A percentile compares a stretch with the other conserved stretches of the same genome.
Conservation (phyloP, 1,284 basidiomycete species). For the Rhizoctonia solani region DNA sequence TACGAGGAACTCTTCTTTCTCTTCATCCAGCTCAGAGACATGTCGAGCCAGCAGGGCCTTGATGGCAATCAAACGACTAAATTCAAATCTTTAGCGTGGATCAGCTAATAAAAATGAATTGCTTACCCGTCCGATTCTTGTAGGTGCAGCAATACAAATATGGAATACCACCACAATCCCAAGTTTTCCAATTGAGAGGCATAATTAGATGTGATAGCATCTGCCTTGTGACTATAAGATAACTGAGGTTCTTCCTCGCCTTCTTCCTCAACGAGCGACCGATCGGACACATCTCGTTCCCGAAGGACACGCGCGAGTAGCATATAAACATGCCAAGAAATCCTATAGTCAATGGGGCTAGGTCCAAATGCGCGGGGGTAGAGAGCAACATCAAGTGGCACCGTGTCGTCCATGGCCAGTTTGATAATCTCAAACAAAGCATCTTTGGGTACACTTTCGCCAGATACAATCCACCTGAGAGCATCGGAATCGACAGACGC, state of each 20-base stretch:
- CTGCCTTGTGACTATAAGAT: slow-evolving; percentile 71
- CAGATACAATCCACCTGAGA: slow-evolving; percentile 44
- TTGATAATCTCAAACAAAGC: slow-evolving; percentile 83
- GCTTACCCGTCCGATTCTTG: slow-evolving; percentile 76
- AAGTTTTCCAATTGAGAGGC: slow-evolving; percentile 84
- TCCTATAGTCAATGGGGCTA: slow-evolving; percentile 76
- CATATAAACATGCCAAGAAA: slow-evolving; percentile 94
- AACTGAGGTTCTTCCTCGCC: slow-evolving; percentile 54
- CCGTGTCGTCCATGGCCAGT: slow-evolving; percentile 61
- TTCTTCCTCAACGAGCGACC: slow-evolving; percentile 48
- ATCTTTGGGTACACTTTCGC: slow-evolving; percentile 54
- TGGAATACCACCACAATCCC: slow-evolving; percentile 83
- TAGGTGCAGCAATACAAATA: slow-evolving; percentile 88
- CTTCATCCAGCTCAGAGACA: slow-evolving; percentile 68
- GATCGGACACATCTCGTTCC: slow-evolving; percentile 84
- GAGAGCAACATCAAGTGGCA: slow-evolving; percentile 55
- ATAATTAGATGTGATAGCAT: slow-evolving; percentile 81
- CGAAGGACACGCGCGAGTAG: slow-evolving; percentile 82
- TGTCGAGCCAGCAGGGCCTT: slow-evolving; percentile 80
- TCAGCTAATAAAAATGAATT: slow-evolving; percentile 7
- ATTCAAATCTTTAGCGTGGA: slow-evolving; percentile 12
- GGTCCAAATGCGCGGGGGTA: slow-evolving; percentile 74
- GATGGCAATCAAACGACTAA: slow-evolving; percentile 75
- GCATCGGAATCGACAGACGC: slow-evolving; percentile 46
- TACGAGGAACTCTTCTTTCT: slow-evolving; percentile 71